Conservation (phyloP, 2,329 filamentous ascomycete genomes). For the Microsporum canis region DNA sequence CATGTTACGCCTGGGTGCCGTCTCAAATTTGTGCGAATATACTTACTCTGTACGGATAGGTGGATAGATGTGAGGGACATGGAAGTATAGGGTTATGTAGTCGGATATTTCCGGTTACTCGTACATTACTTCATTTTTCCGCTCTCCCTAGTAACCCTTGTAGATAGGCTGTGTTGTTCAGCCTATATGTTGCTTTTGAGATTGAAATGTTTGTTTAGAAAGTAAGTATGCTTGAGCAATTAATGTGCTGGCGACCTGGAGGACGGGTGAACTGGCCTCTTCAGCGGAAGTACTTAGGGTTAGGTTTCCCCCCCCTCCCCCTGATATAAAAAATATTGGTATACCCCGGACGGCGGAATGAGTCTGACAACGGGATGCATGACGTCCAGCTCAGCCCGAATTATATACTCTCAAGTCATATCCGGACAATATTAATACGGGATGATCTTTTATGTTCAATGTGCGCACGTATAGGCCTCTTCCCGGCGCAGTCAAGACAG, state of each 20-base stretch:
- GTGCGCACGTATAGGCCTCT: background rate
- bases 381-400: background rate
- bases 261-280: background rate
- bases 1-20: background rate
- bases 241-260: background rate
- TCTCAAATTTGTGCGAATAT: background rate
- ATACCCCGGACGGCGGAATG: background rate
- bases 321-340: background rate
- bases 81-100: background rate
- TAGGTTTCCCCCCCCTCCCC: background rate
- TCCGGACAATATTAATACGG: background rate
- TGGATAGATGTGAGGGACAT: background rate
- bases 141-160: background rate
- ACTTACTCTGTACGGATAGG: background rate
- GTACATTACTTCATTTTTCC: background rate
- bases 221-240: background rate
- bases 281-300: background rate
- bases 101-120: slow-evolving; percentile 3
- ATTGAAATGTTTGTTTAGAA: background rate
- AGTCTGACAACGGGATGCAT: background rate
- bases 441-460: background rate
- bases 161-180: background rate
- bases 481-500: background rate
- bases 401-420: background rate
- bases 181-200: background rate